Evolutionary conservation across 352 stramenopile species (phyloP).

Genomic region (Phytophthora citrophthora): DNA sequence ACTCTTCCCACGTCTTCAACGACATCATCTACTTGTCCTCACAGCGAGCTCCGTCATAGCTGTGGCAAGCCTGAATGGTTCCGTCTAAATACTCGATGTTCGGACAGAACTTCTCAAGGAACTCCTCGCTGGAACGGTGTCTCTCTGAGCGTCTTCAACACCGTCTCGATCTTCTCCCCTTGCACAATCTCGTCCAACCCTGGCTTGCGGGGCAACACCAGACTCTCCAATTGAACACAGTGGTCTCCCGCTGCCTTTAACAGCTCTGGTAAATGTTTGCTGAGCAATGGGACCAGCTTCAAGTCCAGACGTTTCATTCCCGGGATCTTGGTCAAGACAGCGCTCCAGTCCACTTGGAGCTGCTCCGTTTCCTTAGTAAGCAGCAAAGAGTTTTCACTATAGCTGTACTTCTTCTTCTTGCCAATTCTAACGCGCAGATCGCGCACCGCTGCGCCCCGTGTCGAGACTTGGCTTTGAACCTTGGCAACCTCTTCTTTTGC

Average conservation of each 20-base stretch:
- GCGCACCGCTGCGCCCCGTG: neutral
- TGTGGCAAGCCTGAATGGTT: slow-evolving; percentile 1
- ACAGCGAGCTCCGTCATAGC: slow-evolving; percentile 13
- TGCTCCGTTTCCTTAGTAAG: neutral
- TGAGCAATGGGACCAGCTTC: slow-evolving; percentile 17
- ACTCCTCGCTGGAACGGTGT: slow-evolving; percentile 6
- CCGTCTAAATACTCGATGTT: slow-evolving; percentile 31
- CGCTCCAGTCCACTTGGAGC: slow-evolving; percentile 16
- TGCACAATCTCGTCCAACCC: neutral
- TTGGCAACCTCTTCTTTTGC: neutral
- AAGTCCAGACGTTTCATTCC: slow-evolving; percentile 22
- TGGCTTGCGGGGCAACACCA: slow-evolving; percentile 10
- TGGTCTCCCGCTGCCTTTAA: slow-evolving; percentile 18
- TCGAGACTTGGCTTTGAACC: neutral
- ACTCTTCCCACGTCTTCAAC: slow-evolving; percentile 24
- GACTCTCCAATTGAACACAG: slow-evolving; percentile 21
- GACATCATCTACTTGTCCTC: slow-evolving; percentile 25
- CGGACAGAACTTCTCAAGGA: slow-evolving; percentile 30
- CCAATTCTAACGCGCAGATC: slow-evolving; percentile 3
- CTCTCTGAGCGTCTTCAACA: slow-evolving; percentile 18
- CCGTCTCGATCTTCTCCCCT: neutral
- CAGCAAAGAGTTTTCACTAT: neutral
- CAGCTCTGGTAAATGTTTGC: slow-evolving; percentile 12
- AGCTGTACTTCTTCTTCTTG: neutral
- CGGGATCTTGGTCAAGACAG: slow-evolving; percentile 8